phyloP scores from a whole-genome alignment of 257 asterid species.

The Rhazya stricta region DNA sequence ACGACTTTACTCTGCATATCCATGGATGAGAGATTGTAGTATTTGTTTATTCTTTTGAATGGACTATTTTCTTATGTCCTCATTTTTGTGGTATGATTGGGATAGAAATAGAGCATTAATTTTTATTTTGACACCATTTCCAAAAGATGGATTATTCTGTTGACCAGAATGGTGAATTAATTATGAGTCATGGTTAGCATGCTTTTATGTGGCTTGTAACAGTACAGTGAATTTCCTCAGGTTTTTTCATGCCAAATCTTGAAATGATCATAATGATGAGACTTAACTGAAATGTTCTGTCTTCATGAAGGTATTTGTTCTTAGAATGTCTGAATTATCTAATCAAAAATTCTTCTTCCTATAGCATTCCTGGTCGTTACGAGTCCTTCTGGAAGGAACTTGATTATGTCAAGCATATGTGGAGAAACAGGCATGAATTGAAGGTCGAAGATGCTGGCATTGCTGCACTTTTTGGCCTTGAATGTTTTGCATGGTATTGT shows the following conservation, averaged over 20 bases:
- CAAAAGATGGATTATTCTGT: not conserved
- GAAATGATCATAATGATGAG: not conserved
- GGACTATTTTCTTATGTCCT: not conserved
- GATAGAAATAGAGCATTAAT: not conserved
- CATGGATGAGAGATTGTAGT: not conserved
- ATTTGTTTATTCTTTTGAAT: not conserved
- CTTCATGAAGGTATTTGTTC: not conserved
- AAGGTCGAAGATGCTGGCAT: constrained; percentile 88
- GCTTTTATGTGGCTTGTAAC: not conserved
- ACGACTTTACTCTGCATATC: not conserved
- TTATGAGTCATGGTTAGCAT: not conserved
- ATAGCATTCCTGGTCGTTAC: constrained; percentile 77
- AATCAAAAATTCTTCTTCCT: constrained; percentile 4
- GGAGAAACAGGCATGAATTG: constrained; percentile 75
- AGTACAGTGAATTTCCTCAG: not conserved
- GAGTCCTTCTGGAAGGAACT: constrained; percentile 85
- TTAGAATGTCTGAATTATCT: constrained; percentile 3
- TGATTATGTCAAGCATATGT: constrained; percentile 66
- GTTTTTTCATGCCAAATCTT: not conserved
- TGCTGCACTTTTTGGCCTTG: constrained; percentile 84
- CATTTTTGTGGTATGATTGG: too few species aligned
- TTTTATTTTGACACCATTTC: not conserved
- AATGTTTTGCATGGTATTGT: constrained; percentile 93
- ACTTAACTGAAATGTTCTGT: not conserved
- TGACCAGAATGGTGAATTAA: not conserved